phyloP scores from a whole-genome alignment of 495 filamentous ascomycete genomes.

The Aspergillus olivimuriae region DNA sequence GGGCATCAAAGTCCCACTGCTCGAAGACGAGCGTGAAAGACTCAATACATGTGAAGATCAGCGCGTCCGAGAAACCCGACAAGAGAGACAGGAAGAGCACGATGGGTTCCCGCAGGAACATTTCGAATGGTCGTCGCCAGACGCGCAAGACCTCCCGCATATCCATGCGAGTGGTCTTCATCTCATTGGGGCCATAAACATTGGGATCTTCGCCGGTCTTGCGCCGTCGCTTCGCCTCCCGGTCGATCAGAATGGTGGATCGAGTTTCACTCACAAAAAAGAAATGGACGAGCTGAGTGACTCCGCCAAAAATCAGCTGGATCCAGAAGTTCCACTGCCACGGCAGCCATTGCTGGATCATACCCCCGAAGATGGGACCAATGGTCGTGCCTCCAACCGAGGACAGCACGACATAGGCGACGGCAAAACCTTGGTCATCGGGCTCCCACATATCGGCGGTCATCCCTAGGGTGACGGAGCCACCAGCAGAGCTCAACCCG shows the following conservation, averaged over 20 bases:
- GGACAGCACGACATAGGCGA: constrained; percentile 69
- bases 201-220: constrained; percentile 47
- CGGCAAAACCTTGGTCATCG: constrained; percentile 57
- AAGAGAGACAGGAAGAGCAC: constrained; percentile 66
- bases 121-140: constrained; percentile 68
- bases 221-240: constrained; percentile 58
- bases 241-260: constrained; percentile 59
- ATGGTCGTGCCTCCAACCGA: constrained; percentile 70
- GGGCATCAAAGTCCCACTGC: constrained; percentile 54
- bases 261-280: constrained; percentile 65
- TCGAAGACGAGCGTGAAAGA: constrained; percentile 58
- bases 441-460: constrained; percentile 74
- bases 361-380: constrained; percentile 74
- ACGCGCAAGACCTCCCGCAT: constrained; percentile 49
- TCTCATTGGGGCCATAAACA: constrained; percentile 58
- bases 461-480: constrained; percentile 78
- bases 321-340: constrained; percentile 82
- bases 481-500: constrained; percentile 67
- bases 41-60: constrained; percentile 76
- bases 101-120: constrained; percentile 74
- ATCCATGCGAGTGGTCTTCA: constrained; percentile 45
- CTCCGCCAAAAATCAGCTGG: constrained; percentile 66
- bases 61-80: constrained; percentile 70
- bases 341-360: constrained; percentile 56
- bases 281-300: constrained; percentile 59